These are phyloP conservation scores for Hanseniaspora gamundiae DNA, from an alignment of 1,139 yeast genomes.

Conservation along the genomic window DNA sequence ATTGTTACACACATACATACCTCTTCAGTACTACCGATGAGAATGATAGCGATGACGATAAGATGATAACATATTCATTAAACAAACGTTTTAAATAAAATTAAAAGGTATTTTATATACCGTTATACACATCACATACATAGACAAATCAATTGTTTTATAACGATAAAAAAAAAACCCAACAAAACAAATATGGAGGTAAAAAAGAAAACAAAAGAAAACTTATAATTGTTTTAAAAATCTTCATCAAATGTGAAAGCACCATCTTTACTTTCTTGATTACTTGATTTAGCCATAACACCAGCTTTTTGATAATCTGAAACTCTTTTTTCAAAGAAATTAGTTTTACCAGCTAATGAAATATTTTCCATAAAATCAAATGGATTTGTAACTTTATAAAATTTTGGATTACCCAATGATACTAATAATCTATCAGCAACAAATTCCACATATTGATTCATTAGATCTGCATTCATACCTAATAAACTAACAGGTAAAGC, in stretches of 20 bases:
- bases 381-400: conserved; percentile 82
- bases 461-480: conserved; percentile 85
- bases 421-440: conserved; percentile 90
- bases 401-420: conserved; percentile 81
- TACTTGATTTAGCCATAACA: conserved; percentile 62
- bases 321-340: conserved; percentile 97
- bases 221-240: conserved; percentile 29
- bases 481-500: conserved; percentile 84
- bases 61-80: no score
- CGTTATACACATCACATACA: no score
- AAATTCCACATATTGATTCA: conserved; percentile 96
- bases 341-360: conserved; percentile 94
- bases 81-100: no score
- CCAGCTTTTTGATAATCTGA: conserved; percentile 99
- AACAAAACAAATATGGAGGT: no score
- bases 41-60: no score
- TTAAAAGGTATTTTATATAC: no score
- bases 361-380: conserved; percentile 98
- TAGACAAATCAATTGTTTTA: no score
- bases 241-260: conserved; percentile 42
- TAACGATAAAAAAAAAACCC: no score
- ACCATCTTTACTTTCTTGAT: conserved; percentile 30
- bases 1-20: no score
- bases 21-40: no score
- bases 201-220: neutral